phyloP scores from a whole-genome alignment of 148 eudicot genomes.

The Bassia scoparia region DNA sequence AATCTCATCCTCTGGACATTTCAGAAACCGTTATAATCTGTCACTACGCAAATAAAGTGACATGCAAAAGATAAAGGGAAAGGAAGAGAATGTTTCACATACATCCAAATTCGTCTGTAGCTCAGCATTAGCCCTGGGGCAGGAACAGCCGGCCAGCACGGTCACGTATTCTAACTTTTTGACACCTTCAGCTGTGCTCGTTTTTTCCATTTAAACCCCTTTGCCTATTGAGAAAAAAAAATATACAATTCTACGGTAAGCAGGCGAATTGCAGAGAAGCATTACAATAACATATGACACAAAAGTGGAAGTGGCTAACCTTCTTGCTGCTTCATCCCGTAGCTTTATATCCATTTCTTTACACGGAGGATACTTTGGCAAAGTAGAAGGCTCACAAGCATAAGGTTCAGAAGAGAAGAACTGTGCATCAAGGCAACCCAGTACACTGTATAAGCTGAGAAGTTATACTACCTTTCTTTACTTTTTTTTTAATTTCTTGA shows the following conservation, averaged over 20 bases:
- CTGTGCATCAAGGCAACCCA: conserved; percentile 32
- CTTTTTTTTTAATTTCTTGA: too few species aligned
- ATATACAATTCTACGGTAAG: conserved; percentile 1
- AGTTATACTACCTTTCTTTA: background rate
- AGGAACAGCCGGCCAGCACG: conserved; percentile 44
- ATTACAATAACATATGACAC: background rate
- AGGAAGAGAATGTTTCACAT: conserved; percentile 24
- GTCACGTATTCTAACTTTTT: conserved; percentile 60
- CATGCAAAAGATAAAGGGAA: background rate
- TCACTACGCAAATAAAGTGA: conserved; percentile 8
- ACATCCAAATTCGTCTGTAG: conserved; percentile 77
- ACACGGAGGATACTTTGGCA: conserved; percentile 94
- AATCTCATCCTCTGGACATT: conserved; percentile 54
- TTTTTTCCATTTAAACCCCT: conserved; percentile 51
- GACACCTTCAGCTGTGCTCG: conserved; percentile 45
- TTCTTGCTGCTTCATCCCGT: conserved; percentile 80
- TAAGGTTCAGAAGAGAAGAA: conserved; percentile 74
- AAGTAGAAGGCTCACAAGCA: conserved; percentile 84
- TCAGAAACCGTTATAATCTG: conserved; percentile 2
- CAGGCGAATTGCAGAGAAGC: background rate
- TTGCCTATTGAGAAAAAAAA: conserved; percentile 48
- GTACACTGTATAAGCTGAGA: conserved; percentile 6
- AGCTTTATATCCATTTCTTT: conserved; percentile 84
- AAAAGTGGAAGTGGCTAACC: conserved; percentile 36
- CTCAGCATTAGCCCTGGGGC: conserved; percentile 93